Base-by-base conservation (phyloP, 306 rosid species). In the Quercus agrifolia region DNA sequence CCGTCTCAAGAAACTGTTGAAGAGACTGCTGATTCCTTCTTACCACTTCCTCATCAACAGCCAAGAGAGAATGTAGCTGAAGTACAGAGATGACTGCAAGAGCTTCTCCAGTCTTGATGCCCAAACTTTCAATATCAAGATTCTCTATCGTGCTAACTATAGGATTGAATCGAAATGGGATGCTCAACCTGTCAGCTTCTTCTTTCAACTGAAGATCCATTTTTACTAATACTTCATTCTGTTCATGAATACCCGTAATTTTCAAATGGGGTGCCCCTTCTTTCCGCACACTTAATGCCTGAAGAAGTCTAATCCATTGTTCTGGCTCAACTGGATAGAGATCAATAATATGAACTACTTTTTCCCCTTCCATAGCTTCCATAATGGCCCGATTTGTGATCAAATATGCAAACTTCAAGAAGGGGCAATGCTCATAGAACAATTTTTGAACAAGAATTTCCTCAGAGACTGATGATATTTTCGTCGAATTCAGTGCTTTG, bases 101-200 rank as follows among this genome's bases (percentile, higher is more conserved):
- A 21, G 99, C 97, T 35, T 94, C 99, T 6, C 99, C 99, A 20
- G 92, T 87, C 86, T 86, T 91, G 23, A 94, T 93, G 57, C 86
- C 85, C 89, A 94, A 89, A 70, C 81, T 89, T 41, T 89, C 95
- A 4, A 94, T 74, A 41, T 91, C 90, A 38, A 94, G 92, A 74
- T 90, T 87, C 68, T 92, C 97, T 38, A 94, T 35, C 66, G 82
- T 92, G 88, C 95, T 86, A 28, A 91, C 91, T 17, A 89, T 25
- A 11, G 91, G 84, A 83, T 86, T 85, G 77, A 94, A 94, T 75
- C 84, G 97, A 23, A 92, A 87, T 59, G 99, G 97, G 76, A 94
- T 91, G 73, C 88, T 87, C 80, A 83, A 78, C 28, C 86, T 91
- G 44, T 83, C 97, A 2, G 99, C 99, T 83, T 92, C 99, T 70